Evolutionary conservation across 108 stramenopile genomes (phyloP).

Genomic region (Aurantiochytrium sp.): DNA sequence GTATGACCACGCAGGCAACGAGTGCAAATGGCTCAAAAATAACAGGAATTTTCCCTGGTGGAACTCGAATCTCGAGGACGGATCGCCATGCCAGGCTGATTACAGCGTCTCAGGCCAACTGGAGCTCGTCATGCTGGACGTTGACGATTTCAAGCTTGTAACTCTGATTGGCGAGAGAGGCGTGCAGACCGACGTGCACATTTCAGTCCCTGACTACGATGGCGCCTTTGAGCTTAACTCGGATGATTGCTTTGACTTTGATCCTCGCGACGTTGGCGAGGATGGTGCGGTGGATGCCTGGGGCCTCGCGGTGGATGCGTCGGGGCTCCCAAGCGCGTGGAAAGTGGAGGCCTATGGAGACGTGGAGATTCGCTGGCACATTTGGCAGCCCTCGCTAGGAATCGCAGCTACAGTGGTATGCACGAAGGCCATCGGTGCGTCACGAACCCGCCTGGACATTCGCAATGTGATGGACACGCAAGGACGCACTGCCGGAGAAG

Average conservation of each 20-base stretch:
- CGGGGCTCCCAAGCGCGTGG: background rate
- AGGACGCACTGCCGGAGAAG: background rate
- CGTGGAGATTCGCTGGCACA: background rate
- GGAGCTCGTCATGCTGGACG: background rate
- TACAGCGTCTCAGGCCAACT: background rate
- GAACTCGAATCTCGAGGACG: background rate
- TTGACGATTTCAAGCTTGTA: background rate
- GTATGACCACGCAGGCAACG: background rate
- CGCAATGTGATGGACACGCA: background rate
- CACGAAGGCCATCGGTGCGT: background rate
- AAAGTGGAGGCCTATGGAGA: background rate
- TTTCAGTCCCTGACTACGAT: background rate
- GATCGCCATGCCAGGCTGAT: background rate
- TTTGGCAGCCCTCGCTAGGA: background rate
- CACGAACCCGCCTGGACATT: background rate
- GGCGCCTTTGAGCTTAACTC: background rate
- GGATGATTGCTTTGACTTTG: background rate
- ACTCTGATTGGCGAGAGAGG: background rate
- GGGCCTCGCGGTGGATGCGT: background rate
- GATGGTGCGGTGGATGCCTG: background rate
- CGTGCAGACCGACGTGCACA: background rate
- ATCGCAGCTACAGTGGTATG: background rate
- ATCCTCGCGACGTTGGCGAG: background rate
- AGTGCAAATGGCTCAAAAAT: background rate
- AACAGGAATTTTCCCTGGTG: background rate